These are phyloP conservation scores for Diaporthe caulivora DNA, from an alignment of 2,329 filamentous ascomycete species.

Conservation along the genomic window DNA sequence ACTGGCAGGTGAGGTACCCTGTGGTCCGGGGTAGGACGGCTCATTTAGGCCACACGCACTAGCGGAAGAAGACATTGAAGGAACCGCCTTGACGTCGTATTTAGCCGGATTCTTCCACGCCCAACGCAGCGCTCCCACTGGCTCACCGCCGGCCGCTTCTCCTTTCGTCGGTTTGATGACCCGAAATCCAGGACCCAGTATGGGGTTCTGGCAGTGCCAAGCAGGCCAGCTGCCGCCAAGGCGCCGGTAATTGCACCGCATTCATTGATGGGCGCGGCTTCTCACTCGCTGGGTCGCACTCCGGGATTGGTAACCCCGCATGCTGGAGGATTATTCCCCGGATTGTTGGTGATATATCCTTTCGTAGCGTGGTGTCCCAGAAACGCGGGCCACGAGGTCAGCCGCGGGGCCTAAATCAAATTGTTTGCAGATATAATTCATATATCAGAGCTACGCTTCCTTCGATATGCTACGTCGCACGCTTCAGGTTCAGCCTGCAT, in stretches of 20 bases:
- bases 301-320: conserved; percentile 21
- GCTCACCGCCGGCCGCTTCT: conserved; percentile 7
- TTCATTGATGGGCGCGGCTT: not conserved
- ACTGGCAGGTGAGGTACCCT: not conserved
- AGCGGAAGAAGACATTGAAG: conserved; percentile 23
- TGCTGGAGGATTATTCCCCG: conserved; percentile 28
- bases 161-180: conserved; percentile 30
- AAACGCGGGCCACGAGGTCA: conserved; percentile 23
- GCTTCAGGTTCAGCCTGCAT: not conserved
- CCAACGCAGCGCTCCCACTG: conserved; percentile 6
- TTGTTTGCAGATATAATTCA: not conserved
- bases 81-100: conserved; percentile 31
- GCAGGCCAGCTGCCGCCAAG: conserved; percentile 24
- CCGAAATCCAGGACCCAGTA: conserved; percentile 1
- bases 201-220: conserved; percentile 16
- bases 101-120: conserved; percentile 26
- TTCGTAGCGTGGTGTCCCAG: conserved; percentile 21
- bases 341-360: not conserved
- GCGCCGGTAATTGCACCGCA: conserved; percentile 28
- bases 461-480: not conserved
- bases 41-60: conserved; percentile 27
- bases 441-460: conserved; percentile 13
- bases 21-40: not conserved
- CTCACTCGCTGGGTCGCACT: conserved; percentile 28
- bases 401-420: not conserved